A percentile compares a stretch with the other conserved stretches of the same genome.
phyloP scores from a whole-genome alignment of 345 rosid genomes.

The Draba incana region DNA sequence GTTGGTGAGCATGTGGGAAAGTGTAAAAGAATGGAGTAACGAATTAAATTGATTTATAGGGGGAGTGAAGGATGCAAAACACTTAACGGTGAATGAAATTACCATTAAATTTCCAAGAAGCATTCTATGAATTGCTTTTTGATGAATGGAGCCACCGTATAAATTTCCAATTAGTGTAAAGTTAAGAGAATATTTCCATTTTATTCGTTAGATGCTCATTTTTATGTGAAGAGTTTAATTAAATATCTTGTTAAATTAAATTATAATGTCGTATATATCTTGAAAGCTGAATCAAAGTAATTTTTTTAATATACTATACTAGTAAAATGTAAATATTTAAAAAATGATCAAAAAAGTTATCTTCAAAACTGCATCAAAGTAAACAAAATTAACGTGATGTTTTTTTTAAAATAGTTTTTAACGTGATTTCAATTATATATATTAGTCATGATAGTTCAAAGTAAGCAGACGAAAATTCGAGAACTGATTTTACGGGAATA shows the following conservation, averaged over 20 bases:
- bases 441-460: no score
- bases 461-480: no score
- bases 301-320: no score
- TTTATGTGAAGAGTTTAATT: neutral
- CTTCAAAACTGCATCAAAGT: no score
- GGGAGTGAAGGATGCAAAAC: neutral
- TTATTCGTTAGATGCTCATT: constrained; percentile 3
- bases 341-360: no score
- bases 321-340: no score
- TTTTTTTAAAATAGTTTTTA: no score
- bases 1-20: neutral
- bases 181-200: neutral
- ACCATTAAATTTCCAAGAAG: constrained; percentile 1
- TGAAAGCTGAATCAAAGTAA: no score
- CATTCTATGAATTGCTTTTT: neutral
- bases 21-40: neutral
- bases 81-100: neutral
- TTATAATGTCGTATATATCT: neutral
- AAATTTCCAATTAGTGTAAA: neutral
- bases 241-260: constrained; percentile 1
- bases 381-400: no score
- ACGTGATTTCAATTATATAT: no score
- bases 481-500: no score
- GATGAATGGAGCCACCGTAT: neutral
- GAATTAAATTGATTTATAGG: constrained; percentile 1